Evolutionary conservation across 371 early-diverging fungal species (phyloP).

Genomic region (Coemansia sp.): DNA sequence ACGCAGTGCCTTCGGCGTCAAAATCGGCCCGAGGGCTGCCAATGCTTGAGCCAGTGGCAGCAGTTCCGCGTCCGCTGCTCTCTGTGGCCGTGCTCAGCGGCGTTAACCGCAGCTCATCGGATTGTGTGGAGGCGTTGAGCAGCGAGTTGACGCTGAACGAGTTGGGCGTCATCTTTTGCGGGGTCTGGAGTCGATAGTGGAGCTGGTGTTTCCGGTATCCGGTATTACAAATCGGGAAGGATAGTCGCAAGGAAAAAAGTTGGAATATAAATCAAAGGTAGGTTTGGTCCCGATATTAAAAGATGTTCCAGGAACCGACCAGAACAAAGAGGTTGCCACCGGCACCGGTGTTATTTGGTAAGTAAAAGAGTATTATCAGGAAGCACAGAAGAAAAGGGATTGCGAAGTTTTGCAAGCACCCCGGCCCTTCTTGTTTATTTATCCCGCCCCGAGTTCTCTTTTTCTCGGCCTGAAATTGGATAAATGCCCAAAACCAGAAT

Average conservation of each 20-base stretch:
- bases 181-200: not conserved
- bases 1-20: not conserved
- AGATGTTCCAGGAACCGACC: too few species aligned
- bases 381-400: not conserved
- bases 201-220: not conserved
- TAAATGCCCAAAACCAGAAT: constrained; percentile 2
- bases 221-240: too few species aligned
- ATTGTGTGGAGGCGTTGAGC: constrained; percentile 15
- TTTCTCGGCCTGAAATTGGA: not conserved
- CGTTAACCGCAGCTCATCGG: not conserved
- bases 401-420: too few species aligned
- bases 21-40: not conserved
- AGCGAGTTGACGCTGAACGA: constrained; percentile 28
- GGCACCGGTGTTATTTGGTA: too few species aligned
- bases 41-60: not conserved
- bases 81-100: constrained; percentile 7
- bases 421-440: too few species aligned
- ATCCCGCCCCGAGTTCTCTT: not conserved
- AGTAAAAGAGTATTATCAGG: too few species aligned
- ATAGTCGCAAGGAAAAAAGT: too few species aligned
- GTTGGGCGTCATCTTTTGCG: not conserved
- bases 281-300: too few species aligned
- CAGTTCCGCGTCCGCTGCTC: constrained; percentile 9
- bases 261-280: too few species aligned
- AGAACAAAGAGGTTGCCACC: too few species aligned